Conservation (phyloP, 805 yeast genomes). For the Peterozyma xylosa region DNA sequence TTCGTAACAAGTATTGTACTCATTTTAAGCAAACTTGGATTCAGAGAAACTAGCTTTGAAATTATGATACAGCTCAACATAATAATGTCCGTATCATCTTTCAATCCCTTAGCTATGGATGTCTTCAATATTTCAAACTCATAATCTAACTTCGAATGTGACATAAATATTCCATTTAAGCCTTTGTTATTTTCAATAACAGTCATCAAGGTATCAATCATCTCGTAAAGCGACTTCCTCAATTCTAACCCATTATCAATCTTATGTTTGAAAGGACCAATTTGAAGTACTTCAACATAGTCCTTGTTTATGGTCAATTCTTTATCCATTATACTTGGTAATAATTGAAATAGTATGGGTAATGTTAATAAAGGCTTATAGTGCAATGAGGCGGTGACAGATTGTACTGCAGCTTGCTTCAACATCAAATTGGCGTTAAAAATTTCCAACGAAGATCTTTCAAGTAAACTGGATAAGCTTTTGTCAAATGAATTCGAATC, state of each 20-base stretch:
- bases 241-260: constrained; percentile 72
- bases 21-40: constrained; percentile 14
- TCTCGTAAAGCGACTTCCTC: constrained; percentile 66
- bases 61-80: constrained; percentile 42
- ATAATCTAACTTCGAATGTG: constrained; percentile 18
- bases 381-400: constrained; percentile 52
- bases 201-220: constrained; percentile 46
- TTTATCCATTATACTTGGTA: constrained; percentile 40
- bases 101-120: constrained; percentile 41
- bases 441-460: constrained; percentile 15
- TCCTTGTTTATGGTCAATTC: constrained; percentile 50
- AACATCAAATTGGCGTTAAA: constrained; percentile 36
- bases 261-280: constrained; percentile 84
- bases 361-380: constrained; percentile 41
- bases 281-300: constrained; percentile 58
- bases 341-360: constrained; percentile 34
- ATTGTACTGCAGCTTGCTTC: constrained; percentile 52
- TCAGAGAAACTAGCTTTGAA: constrained; percentile 27
- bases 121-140: constrained; percentile 25
- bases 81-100: constrained; percentile 57
- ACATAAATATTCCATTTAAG: constrained; percentile 12
- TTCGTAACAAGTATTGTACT: not conserved
- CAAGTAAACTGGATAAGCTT: constrained; percentile 16
- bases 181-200: constrained; percentile 20
- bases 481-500: constrained; percentile 5